Conservation (phyloP, 139 green algal species). For the Picochlorum sp. region DNA sequence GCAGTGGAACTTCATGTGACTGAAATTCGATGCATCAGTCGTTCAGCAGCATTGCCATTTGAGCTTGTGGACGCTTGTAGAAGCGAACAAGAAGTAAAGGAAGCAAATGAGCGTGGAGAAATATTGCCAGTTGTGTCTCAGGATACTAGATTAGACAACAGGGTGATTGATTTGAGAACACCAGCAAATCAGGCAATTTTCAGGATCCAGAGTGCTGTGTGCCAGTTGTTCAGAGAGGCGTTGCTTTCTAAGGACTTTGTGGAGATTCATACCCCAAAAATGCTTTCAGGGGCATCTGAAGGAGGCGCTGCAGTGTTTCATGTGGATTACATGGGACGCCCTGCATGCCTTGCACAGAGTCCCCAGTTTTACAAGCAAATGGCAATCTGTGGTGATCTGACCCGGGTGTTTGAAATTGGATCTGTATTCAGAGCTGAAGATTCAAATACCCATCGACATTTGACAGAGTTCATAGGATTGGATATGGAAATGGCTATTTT, state of each 20-base stretch:
- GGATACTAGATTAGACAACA: conserved; percentile 85
- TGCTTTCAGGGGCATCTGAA: conserved; percentile 75
- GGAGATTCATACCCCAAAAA: conserved; percentile 98
- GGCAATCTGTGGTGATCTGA: conserved; percentile 88
- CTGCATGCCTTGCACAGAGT: conserved; percentile 87
- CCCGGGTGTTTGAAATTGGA: conserved; percentile 91
- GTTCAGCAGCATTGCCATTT: conserved; percentile 71
- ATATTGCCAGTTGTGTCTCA: conserved; percentile 68
- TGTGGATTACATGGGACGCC: conserved; percentile 89
- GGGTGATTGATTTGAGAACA: conserved; percentile 90
- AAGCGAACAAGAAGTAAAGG: conserved; percentile 33
- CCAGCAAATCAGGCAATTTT: conserved; percentile 98
- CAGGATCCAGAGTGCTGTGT: conserved; percentile 74
- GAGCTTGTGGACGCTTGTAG: conserved; percentile 65
- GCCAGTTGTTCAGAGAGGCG: conserved; percentile 75
- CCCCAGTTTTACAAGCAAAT: conserved; percentile 99
- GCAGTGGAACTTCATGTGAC: conserved; percentile 75
- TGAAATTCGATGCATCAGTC: conserved; percentile 47
- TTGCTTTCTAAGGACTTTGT: conserved; percentile 70
- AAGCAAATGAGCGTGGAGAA: conserved; percentile 44
- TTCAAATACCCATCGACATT: conserved; percentile 92
- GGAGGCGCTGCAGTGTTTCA: conserved; percentile 88
- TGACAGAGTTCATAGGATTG: conserved; percentile 98
- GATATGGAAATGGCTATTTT: conserved; percentile 98
- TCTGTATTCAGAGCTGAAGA: conserved; percentile 96